Conservation (phyloP, 2,329 filamentous ascomycete species). For the Xylaria sp. region DNA sequence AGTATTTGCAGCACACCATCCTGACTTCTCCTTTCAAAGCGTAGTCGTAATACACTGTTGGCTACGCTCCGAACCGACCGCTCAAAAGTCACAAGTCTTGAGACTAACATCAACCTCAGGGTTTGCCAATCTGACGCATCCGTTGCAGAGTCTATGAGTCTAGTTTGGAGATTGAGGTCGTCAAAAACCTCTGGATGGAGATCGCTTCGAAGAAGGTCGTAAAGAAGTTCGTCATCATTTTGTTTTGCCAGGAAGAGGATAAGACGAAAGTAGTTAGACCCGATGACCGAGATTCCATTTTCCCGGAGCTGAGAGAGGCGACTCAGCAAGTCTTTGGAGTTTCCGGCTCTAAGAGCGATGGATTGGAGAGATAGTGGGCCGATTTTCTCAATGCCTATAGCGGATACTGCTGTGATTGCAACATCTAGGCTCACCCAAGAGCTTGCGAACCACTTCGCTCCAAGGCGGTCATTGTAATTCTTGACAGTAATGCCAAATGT, state of each 20-base stretch:
- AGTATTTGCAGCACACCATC: constrained; percentile 43
- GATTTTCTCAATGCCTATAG: constrained; percentile 73
- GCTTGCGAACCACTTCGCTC: constrained; percentile 81
- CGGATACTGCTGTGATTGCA: constrained; percentile 69
- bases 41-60: constrained; percentile 44
- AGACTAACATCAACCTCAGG: constrained; percentile 51
- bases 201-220: constrained; percentile 53
- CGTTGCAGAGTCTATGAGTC: constrained; percentile 45
- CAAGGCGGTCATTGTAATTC: constrained; percentile 69
- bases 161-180: constrained; percentile 48
- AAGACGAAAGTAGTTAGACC: constrained; percentile 68
- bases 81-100: constrained; percentile 46
- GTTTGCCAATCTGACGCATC: constrained; percentile 48
- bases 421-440: constrained; percentile 73
- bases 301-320: constrained; percentile 66
- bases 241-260: constrained; percentile 67
- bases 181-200: constrained; percentile 63
- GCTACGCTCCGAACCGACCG: constrained; percentile 39
- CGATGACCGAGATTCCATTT: constrained; percentile 66
- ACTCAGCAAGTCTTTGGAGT: constrained; percentile 59
- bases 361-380: constrained; percentile 80
- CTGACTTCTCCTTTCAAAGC: constrained; percentile 38
- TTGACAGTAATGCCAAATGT: constrained; percentile 51
- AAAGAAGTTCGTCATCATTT: constrained; percentile 57
- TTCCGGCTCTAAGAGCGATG: constrained; percentile 70